Percentiles rank a stretch among this genome's conserved stretches.
These are phyloP conservation scores for Leptographium radiaticola DNA, from an alignment of 2,329 filamentous ascomycete genomes.

Conservation along the genomic window DNA sequence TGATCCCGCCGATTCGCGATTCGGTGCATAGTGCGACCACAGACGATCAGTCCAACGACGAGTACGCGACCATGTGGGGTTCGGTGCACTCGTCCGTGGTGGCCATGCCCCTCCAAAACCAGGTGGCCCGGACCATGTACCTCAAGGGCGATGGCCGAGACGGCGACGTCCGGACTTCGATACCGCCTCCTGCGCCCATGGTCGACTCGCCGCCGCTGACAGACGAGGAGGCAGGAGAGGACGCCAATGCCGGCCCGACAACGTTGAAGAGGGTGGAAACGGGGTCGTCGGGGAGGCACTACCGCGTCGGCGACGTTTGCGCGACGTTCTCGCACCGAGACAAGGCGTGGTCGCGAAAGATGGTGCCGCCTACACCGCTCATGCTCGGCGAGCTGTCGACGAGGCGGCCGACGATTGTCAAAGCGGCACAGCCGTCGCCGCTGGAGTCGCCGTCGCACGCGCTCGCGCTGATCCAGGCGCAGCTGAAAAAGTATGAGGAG, in stretches of 20 bases:
- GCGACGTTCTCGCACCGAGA: constrained; percentile 44
- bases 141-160: constrained; percentile 17
- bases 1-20: constrained; percentile 27
- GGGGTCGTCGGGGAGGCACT: constrained; percentile 31
- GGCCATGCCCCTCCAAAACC: constrained; percentile 29
- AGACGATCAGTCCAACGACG: constrained; percentile 23
- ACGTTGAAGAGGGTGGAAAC: neutral
- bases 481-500: constrained; percentile 36
- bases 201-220: constrained; percentile 1
- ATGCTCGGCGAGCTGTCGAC: constrained; percentile 29
- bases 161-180: neutral
- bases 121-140: constrained; percentile 27
- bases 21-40: constrained; percentile 22
- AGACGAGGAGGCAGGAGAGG: neutral
- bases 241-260: neutral
- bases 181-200: neutral
- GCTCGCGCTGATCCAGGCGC: constrained; percentile 35
- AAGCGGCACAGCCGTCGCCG: constrained; percentile 36
- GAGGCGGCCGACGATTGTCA: constrained; percentile 29
- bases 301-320: constrained; percentile 43
- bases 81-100: constrained; percentile 36
- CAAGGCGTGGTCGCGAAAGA: constrained; percentile 32
- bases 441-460: constrained; percentile 38
- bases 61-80: constrained; percentile 32
- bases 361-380: constrained; percentile 43